These are phyloP conservation scores for Colletotrichum destructivum DNA, from an alignment of 2,329 filamentous ascomycete genomes.

Conservation along the genomic window DNA sequence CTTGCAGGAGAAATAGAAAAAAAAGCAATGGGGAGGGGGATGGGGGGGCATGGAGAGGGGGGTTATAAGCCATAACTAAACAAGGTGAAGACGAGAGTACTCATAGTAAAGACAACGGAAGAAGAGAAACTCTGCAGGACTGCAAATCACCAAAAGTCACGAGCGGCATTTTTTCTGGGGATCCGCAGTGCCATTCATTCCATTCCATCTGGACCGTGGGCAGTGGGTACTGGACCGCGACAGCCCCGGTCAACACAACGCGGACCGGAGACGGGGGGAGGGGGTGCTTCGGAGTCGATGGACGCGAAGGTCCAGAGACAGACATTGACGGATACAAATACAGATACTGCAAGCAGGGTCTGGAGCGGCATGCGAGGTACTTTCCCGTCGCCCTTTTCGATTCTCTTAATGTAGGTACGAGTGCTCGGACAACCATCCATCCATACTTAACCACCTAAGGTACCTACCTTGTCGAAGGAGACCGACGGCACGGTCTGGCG, in stretches of 20 bases:
- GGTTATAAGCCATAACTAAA: not conserved
- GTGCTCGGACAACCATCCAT: not conserved
- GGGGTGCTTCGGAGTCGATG: no score
- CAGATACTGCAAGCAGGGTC: constrained; percentile 7
- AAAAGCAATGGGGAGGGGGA: not conserved
- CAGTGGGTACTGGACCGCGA: constrained; percentile 1
- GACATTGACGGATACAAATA: not conserved
- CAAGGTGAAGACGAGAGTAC: not conserved
- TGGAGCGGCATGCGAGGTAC: not conserved
- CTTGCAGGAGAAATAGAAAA: constrained; percentile 1
- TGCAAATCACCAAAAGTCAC: not conserved
- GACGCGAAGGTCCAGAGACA: no score
- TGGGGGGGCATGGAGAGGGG: no score
- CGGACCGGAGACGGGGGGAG: constrained; percentile 7
- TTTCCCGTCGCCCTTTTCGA: not conserved
- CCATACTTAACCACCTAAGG: no score
- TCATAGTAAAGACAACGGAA: not conserved
- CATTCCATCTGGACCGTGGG: not conserved
- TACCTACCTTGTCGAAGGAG: no score
- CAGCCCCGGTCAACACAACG: constrained; percentile 1
- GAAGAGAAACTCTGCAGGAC: not conserved
- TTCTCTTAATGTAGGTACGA: not conserved
- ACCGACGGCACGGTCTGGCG: no score
- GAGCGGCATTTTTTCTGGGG: constrained; percentile 7
- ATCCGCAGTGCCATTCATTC: constrained; percentile 28